Evolutionary conservation across 306 rosid species (phyloP).

Genomic region (Senna tora): DNA sequence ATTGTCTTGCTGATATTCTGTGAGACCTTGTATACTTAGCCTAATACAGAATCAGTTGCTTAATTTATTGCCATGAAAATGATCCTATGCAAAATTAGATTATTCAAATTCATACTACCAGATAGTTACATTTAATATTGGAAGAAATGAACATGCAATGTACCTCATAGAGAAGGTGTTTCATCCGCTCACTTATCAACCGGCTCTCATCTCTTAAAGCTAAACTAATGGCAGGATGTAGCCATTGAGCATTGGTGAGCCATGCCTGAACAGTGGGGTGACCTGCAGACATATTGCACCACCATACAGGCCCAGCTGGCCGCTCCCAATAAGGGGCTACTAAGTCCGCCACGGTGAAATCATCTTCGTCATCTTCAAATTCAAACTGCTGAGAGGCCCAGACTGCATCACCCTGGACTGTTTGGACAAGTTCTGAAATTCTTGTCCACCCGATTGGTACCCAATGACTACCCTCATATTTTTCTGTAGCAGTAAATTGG

Average conservation of each 20-base stretch:
- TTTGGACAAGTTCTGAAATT: constrained; percentile 74
- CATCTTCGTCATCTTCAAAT: constrained; percentile 63
- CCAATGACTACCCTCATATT: constrained; percentile 64
- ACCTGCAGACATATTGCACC: constrained; percentile 89
- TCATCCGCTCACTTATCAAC: constrained; percentile 86
- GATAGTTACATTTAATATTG: constrained; percentile 12
- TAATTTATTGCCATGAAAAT: constrained; percentile 26
- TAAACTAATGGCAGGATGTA: constrained; percentile 87
- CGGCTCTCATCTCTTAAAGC: constrained; percentile 85
- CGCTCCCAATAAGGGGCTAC: constrained; percentile 94
- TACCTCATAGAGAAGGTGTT: constrained; percentile 92
- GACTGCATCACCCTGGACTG: constrained; percentile 60
- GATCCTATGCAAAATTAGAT: constrained; percentile 15
- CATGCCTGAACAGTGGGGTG: constrained; percentile 68
- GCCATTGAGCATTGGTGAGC: constrained; percentile 84
- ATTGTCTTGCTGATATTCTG: constrained; percentile 1
- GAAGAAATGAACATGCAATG: constrained; percentile 25
- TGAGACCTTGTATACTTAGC: background rate
- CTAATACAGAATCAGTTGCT: constrained; percentile 3
- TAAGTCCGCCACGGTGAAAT: constrained; percentile 81
- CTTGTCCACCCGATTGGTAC: constrained; percentile 92
- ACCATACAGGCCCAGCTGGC: constrained; percentile 91
- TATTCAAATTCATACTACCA: background rate
- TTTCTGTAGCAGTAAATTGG: constrained; percentile 42
- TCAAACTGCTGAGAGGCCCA: constrained; percentile 62